Evolutionary conservation across 2,329 filamentous ascomycete genomes (phyloP).

Genomic region (Botrytis deweyae): DNA sequence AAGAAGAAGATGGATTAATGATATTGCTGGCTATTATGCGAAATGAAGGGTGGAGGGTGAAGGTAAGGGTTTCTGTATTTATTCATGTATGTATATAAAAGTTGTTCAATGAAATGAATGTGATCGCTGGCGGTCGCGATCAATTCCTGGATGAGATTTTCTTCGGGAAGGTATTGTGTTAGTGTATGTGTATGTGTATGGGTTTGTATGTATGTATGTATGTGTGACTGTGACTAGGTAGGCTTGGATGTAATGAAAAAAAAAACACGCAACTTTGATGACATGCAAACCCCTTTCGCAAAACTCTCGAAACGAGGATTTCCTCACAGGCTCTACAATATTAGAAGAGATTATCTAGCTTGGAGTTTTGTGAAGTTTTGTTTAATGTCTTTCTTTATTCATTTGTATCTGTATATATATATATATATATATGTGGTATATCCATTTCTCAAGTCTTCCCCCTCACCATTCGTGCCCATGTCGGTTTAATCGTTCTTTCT

Average conservation of each 20-base stretch:
- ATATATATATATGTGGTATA: neutral
- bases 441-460: neutral
- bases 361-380: neutral
- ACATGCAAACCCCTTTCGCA: rapidly evolving
- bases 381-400: neutral
- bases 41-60: neutral
- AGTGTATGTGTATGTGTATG: no score
- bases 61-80: neutral
- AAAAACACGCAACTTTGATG: neutral
- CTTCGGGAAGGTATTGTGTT: neutral
- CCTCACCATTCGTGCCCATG: conserved; percentile 23
- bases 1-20: conserved; percentile 10
- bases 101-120: neutral
- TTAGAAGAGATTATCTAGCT: no score
- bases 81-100: conserved; percentile 8
- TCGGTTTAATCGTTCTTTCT: conserved; percentile 15
- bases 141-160: neutral
- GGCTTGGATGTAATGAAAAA: no score
- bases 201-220: neutral
- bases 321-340: no score
- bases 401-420: neutral
- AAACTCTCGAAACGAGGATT: neutral
- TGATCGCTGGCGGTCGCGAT: neutral
- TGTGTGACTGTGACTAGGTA: neutral
- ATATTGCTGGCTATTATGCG: neutral